Conservation (phyloP, 306 rosid genomes). For the Trichosanthes cucumerina region DNA sequence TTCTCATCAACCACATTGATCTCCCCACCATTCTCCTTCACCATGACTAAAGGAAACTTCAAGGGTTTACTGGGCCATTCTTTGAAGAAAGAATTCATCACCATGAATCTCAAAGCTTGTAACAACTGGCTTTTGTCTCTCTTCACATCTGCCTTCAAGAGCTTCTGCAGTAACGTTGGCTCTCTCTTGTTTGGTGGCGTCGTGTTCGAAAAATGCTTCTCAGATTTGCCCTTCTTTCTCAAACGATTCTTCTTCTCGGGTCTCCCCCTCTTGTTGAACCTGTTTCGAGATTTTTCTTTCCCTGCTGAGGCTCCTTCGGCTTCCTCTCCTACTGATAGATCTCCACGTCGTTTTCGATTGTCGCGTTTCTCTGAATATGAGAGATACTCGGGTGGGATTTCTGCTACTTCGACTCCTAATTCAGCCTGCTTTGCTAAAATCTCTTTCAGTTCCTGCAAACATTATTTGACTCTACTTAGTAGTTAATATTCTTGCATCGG, state of each 20-base stretch:
- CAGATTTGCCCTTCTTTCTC: conserved; percentile 45
- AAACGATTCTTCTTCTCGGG: conserved; percentile 22
- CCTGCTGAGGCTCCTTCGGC: not conserved
- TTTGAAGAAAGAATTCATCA: conserved; percentile 59
- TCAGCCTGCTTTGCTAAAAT: conserved; percentile 86
- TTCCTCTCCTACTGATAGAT: not conserved
- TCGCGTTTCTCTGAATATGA: conserved; percentile 32
- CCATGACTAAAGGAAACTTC: conserved; percentile 37
- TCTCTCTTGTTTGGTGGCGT: conserved; percentile 23
- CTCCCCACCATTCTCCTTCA: conserved; percentile 29
- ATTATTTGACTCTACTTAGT: not conserved
- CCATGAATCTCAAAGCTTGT: conserved; percentile 85
- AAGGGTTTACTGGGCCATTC: conserved; percentile 51
- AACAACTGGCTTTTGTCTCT: conserved; percentile 53
- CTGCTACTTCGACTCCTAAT: conserved; percentile 92
- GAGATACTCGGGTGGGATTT: conserved; percentile 64
- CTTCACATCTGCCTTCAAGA: conserved; percentile 52
- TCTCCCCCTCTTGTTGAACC: conserved; percentile 35
- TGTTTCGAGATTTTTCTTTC: conserved; percentile 38
- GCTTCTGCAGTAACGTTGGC: conserved; percentile 72
- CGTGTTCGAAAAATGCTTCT: conserved; percentile 12
- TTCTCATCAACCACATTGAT: conserved; percentile 14
- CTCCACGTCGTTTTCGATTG: conserved; percentile 21
- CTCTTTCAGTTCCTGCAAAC: conserved; percentile 63
- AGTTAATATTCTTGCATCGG: not conserved